A percentile compares a stretch with the other conserved stretches of the same genome.
Evolutionary conservation across 2,329 filamentous ascomycete species (phyloP).

Genomic region (Aspergillus quadricinctus): DNA sequence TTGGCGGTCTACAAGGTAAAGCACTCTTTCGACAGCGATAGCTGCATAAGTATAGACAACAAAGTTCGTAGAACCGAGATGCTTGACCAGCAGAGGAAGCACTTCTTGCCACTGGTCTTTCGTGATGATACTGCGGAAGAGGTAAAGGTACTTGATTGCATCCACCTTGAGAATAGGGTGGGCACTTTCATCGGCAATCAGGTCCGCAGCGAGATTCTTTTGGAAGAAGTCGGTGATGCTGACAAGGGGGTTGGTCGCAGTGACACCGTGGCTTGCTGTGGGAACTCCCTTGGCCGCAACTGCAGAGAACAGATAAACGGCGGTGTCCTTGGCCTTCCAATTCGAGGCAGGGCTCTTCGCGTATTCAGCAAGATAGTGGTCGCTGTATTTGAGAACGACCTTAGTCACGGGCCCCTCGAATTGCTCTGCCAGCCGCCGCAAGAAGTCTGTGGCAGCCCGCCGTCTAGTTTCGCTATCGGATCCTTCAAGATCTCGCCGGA

Average conservation of each 20-base stretch:
- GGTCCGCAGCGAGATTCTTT: conserved; percentile 82
- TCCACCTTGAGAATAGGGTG: conserved; percentile 92
- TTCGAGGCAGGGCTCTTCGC: conserved; percentile 63
- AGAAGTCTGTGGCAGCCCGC: conserved; percentile 89
- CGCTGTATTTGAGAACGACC: conserved; percentile 83
- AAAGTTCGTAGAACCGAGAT: conserved; percentile 84
- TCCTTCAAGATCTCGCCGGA: conserved; percentile 88
- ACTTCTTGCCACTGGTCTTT: conserved; percentile 88
- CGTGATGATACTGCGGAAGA: conserved; percentile 90
- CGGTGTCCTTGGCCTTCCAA: conserved; percentile 97
- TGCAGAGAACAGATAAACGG: conserved; percentile 92
- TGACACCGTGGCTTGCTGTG: conserved; percentile 83
- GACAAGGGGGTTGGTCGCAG: conserved; percentile 80
- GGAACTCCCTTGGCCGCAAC: conserved; percentile 88
- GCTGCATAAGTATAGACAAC: conserved; percentile 97
- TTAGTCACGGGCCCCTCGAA: conserved; percentile 81
- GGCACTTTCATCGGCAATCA: conserved; percentile 64
- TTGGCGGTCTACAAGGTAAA: conserved; percentile 74
- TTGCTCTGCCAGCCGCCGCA: conserved; percentile 80
- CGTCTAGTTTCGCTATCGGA: conserved; percentile 92
- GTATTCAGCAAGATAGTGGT: conserved; percentile 74
- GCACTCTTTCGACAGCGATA: conserved; percentile 88
- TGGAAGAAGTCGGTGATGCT: conserved; percentile 95
- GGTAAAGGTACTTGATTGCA: conserved; percentile 96
- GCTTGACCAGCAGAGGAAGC: conserved; percentile 84